These are phyloP conservation scores for Diddensiella caesifluorescens DNA, from an alignment of 805 yeast genomes.

Conservation along the genomic window DNA sequence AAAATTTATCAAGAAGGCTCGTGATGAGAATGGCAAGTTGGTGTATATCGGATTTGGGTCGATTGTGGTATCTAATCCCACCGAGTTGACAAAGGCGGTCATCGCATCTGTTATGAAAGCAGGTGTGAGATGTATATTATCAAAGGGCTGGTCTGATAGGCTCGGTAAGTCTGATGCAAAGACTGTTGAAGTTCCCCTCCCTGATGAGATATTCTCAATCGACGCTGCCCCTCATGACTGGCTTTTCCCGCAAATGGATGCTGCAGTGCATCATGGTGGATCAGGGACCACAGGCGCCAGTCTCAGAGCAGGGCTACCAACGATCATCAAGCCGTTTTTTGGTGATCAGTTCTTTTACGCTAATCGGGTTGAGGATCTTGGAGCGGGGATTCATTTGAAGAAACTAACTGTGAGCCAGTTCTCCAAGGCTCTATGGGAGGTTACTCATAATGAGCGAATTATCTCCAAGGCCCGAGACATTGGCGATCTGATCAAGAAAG, in stretches of 20 bases:
- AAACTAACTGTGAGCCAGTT: slow-evolving; percentile 61
- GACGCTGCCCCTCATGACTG: slow-evolving; percentile 89
- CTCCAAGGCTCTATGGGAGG: slow-evolving; percentile 63
- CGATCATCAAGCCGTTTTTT: slow-evolving; percentile 88
- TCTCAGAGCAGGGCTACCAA: slow-evolving; percentile 78
- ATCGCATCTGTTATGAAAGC: slow-evolving; percentile 73
- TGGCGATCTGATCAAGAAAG: slow-evolving; percentile 60
- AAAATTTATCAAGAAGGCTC: slow-evolving; percentile 60
- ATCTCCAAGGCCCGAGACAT: slow-evolving; percentile 59
- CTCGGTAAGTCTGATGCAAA: slow-evolving; percentile 37
- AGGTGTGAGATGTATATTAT: slow-evolving; percentile 79
- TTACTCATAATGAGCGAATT: slow-evolving; percentile 59
- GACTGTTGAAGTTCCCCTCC: slow-evolving; percentile 45
- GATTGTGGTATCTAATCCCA: slow-evolving; percentile 82
- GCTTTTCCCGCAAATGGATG: slow-evolving; percentile 84
- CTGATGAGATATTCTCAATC: slow-evolving; percentile 60
- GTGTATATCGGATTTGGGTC: slow-evolving; percentile 96
- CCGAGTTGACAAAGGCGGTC: slow-evolving; percentile 68
- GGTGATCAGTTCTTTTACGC: slow-evolving; percentile 97
- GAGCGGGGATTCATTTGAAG: slow-evolving; percentile 69
- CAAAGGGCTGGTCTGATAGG: slow-evolving; percentile 94
- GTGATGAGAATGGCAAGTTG: slow-evolving; percentile 54
- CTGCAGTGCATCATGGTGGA: slow-evolving; percentile 97
- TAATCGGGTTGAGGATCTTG: slow-evolving; percentile 77
- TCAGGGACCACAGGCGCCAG: slow-evolving; percentile 96